Evolutionary conservation across 163 green algal species (phyloP), one percentile per base, ranked within the genome.

Genomic region (Chloroidium sp.): DNA sequence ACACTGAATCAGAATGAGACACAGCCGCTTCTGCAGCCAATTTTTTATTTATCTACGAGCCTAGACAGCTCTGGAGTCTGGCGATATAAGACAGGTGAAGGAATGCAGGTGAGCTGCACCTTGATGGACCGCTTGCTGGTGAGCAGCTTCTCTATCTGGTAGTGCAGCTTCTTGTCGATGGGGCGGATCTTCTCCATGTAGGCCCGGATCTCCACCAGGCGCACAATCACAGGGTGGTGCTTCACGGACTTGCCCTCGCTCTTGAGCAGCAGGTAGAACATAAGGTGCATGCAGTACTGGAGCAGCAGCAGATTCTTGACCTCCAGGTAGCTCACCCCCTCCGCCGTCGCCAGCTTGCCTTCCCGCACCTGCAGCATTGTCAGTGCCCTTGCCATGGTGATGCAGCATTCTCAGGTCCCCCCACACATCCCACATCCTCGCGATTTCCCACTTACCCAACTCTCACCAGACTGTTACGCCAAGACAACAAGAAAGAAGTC

Each of bases 231-330:
- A 0, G 96, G 96, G 88, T 99, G 96, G 75, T 94, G 90, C 59
- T 86, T 84, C 79, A 98, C 94, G 0, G 90, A 86, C 36, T 87
- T 82, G 0, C 95, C 96, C 90, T 99, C 96, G 2, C 93, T 89
- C 84, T 97, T 97, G 58, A 99, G 90, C 87, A 99, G 88, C 62
- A 98, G 82, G 91, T 98, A 99, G 84, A 98, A 98, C 3, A 97
- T 88, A 80, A 98, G 95, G 88, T 92, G 90, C 12, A 87, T 85
- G 88, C 90, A 97, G 89, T 99, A 99, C 79, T 94, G 87, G 84
- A 98, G 89, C 87, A 99, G 91, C 85, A 99, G 91, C 81, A 97
- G 81, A 89, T 99, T 91, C 91, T 99, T 99, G 6, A 94, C 95
- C 86, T 99, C 96, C 80, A 99, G 90, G 87, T 98, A 99, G 69